Conservation (phyloP, 164 flowering plant genomes). For the Taxillus chinensis region DNA sequence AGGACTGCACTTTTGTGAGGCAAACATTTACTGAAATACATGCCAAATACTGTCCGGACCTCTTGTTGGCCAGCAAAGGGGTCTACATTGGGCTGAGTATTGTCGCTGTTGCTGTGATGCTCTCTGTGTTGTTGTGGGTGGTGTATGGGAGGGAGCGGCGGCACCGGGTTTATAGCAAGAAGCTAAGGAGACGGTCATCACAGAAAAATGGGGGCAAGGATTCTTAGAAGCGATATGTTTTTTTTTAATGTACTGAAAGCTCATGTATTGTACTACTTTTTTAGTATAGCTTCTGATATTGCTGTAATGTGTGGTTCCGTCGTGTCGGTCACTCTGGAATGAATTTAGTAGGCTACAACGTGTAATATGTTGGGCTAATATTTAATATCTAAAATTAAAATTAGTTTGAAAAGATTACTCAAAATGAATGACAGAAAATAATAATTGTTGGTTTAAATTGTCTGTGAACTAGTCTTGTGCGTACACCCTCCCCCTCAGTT, state of each 20-base stretch:
- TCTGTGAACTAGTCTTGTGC: too few species aligned
- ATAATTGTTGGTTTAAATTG: too few species aligned
- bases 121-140: slow-evolving; percentile 47
- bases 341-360: too few species aligned
- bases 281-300: background rate
- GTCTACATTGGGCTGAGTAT: slow-evolving; percentile 34
- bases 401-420: too few species aligned
- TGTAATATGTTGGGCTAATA: too few species aligned
- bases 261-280: background rate
- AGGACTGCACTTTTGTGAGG: slow-evolving; percentile 48
- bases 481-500: too few species aligned
- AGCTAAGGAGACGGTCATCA: background rate
- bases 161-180: slow-evolving; percentile 26
- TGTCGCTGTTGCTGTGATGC: slow-evolving; percentile 43
- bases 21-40: slow-evolving; percentile 28
- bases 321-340: too few species aligned
- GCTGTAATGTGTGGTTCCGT: too few species aligned
- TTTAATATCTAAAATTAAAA: too few species aligned
- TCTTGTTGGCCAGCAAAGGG: slow-evolving; percentile 28
- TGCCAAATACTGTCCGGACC: slow-evolving; percentile 29
- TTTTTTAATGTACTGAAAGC: background rate
- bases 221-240: background rate
- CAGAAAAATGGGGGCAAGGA: background rate
- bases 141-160: slow-evolving; percentile 38
- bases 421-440: too few species aligned